Evolutionary conservation across 768 basidiomycete genomes (phyloP), one percentile per base, ranked within the genome.

Genomic region (Boletus rex-veris): DNA sequence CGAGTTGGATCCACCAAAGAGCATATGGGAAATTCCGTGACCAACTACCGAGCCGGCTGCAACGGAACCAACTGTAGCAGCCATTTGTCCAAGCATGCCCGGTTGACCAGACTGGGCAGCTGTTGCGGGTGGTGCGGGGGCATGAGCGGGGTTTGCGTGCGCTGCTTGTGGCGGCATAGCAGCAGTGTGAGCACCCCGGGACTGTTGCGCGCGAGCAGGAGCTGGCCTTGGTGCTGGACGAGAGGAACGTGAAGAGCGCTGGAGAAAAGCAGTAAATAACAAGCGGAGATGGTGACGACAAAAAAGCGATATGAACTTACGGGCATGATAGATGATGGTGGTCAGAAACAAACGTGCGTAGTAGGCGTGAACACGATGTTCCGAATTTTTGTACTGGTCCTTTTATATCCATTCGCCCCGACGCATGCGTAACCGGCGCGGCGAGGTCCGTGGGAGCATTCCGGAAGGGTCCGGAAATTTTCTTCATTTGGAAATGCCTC

Each of bases 61-160:
- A 46, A 95, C 92, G 53, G 89, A 90, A 57, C 92, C 92, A 26
- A 92, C 92, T 7, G 92, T 92, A 6, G 90, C 88, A 50, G 91
- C 91, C 89, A 93, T 92, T 64, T 90, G 87, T 0, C 82, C 78
- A 16, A 93, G 51, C 79, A 93, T 76, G 14, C 91, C 90, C 1
- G 91, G 90, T 57, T 80, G 75, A 55, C 76, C 64, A 1, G 79
- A 69, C 42, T 76, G 75, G 26, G 70, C 58, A 12, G 72, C 60
- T 3, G 69, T 14, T 15, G 58, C 62, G 0, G 78, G 61, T 48
- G 81, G 71, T 30, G 77, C 66, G 11, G 79, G 64, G 3, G 75
- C 69, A 57, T 75, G 72, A 49, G 69, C 57, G 44, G 81, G 64
- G 55, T 81, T 79, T 5, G 73, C 67, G 42, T 75, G 74, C 1